Evolutionary conservation across 1,284 basidiomycete genomes (phyloP), one percentile per base, ranked within the genome.

Genomic region (Sporisorium exsertum): DNA sequence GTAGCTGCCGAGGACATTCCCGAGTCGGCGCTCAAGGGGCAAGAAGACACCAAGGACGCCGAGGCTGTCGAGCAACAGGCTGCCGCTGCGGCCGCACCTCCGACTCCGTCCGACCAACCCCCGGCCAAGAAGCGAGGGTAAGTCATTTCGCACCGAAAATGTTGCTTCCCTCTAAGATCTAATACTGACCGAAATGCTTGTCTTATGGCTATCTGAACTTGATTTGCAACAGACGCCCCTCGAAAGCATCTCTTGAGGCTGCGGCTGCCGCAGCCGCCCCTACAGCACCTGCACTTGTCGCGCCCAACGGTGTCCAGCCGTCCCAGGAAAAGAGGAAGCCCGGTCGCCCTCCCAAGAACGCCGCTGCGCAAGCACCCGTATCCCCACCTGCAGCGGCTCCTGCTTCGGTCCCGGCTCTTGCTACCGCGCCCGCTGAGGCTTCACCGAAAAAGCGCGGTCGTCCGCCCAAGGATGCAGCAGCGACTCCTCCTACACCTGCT

Each of bases 1-100:
- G 79, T 80, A 42, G 79, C 77, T 27, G 42, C 24, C 18, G 74
- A 79, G 52, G 79, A 80, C 43, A 79, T 80, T 13, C 72, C 76
- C 9, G 72, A 70, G 12, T 72, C 72, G 9, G 72, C 72, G 5
- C 68, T 42, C 35, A 50, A 58, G 29, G 27, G 18, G 40, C 47
- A 57, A 87, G 47, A 56, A 87, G 47, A 56, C 29, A 20, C 58
- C 8, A 47, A 56, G 15, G 40, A 60, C 7, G 42, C 42, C 26
- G 61, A 61, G 18, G 55, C 55, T 29, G 65, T 52, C 20, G 45
- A 52, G 15, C 57, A 65, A 18, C 24, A 53, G 16, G 61, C 46
- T 24, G 45, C 60, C 35, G 62, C 53, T 13, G 40, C 58, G 2
- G 55, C 43, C 18, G 29, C n/a, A 47, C 22, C 43, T 47, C 3